Percentiles rank a stretch among this genome's conserved stretches.
Conservation (phyloP, 768 basidiomycete genomes). For the Tephrocybe sp. region DNA sequence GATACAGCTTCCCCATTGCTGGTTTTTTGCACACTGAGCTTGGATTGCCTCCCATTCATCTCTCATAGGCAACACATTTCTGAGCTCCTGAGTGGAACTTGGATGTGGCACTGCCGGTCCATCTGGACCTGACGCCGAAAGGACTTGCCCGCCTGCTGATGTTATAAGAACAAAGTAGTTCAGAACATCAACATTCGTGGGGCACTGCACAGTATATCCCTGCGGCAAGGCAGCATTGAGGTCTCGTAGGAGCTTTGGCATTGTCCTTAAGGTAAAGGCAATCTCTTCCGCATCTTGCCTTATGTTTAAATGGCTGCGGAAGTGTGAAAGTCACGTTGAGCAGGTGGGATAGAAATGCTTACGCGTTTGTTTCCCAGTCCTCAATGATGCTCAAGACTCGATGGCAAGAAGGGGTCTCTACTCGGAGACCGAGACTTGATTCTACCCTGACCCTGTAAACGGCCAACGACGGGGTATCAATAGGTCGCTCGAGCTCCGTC, state of each 20-base stretch:
- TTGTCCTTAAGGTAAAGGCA: constrained; percentile 1
- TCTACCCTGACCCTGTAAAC: neutral
- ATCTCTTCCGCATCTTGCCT: neutral
- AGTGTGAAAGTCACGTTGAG: neutral
- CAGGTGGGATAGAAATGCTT: neutral
- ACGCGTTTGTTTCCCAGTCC: neutral
- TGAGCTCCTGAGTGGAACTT: constrained; percentile 7
- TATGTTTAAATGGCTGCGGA: neutral
- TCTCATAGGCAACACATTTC: neutral
- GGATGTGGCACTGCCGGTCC: neutral
- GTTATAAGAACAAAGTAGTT: constrained; percentile 4
- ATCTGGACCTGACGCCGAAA: constrained; percentile 3
- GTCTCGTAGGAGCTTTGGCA: constrained; percentile 9
- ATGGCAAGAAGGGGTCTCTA: neutral
- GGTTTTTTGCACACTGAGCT: neutral
- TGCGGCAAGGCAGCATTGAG: constrained; percentile 12
- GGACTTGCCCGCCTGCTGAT: constrained; percentile 2
- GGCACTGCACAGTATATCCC: constrained; percentile 9
- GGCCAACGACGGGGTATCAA: constrained; percentile 3
- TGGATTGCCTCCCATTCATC: constrained; percentile 2
- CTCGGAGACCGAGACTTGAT: neutral
- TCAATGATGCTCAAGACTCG: constrained; percentile 1
- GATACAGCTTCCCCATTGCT: constrained; percentile 12
- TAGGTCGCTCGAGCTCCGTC: constrained; percentile 1
- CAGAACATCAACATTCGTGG: neutral